Evolutionary conservation across 169 alveolate species (phyloP), one percentile per base, ranked within the genome.

Genomic region (Plasmodium cynomolgi): DNA sequence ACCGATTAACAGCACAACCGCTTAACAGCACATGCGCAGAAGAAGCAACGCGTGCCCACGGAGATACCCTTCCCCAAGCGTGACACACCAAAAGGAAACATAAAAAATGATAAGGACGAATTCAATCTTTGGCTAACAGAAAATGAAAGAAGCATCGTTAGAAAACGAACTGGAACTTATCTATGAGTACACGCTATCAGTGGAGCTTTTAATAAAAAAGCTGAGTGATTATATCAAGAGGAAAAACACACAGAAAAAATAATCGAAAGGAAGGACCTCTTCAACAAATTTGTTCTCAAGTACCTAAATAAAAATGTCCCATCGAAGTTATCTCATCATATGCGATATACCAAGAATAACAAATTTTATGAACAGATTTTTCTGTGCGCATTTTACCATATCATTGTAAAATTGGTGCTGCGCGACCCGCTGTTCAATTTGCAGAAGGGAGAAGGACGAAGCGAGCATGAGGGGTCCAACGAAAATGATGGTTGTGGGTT

Each of bases 131-230:
- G 44, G 31, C 3, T 84, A 39, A 73, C 23, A 44, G 5, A 86
- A 86, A 86, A 86, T 86, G 93, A 86, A 86, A 86, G 93, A 86
- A 41, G n/a, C 31, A 86, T 29, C 86, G 13, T 17, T 75, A 50
- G 93, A 86, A 75, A 86, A 74, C 39, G 93, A 86, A 56, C 26
- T 56, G 47, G 93, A 86, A 20, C 68, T 86, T 0, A 71, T 86
- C 41, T 86, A 86, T 77, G 93, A 86, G 41, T 86, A 54, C 37
- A 86, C 81, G 17, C 41, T 77, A 56, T 77, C 93, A 8, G 41
- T 86, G 58, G 93, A 86, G 58, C 31, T 75, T 77, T 50, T 77
- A 11, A 75, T 86, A 50, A 34, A 23, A 26, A 75, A 37, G 39
- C 68, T 86, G 31, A 86, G 73, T 86, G 44, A 77, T 47, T 86